Evolutionary conservation across 1,284 basidiomycete genomes (phyloP), one percentile per base, ranked within the genome.

Genomic region (Acaromyces ingoldii): DNA sequence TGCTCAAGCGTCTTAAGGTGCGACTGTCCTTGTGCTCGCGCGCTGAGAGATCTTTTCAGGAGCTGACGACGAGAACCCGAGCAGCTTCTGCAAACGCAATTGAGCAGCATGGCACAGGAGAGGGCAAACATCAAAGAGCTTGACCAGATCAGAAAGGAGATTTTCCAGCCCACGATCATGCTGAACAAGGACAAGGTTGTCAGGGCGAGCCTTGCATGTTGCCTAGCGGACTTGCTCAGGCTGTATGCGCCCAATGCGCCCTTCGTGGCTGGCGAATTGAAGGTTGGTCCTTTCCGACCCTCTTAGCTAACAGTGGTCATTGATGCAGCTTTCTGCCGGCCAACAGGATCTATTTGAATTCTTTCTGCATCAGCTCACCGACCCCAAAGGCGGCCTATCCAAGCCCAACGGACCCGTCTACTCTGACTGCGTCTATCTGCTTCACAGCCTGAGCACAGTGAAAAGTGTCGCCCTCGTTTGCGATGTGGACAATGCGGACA

Each of bases 191-290:
- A 97, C 78, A 83, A 84, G 41, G 91, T 90, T 19, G 89, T 98
- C 64, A 95, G 92, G 76, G 91, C 91, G 0, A 89, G 88, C 64
- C 84, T 88, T 4, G 91, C 91, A 0, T 95, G 91, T 77, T 97
- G 91, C 77, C 82, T 99, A 17, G 91, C 91, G 1, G 92, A 99
- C 76, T 80, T 97, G 55, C 83, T 99, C 45, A 80, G 91, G 31
- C 82, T 98, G 41, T 96, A 91, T 76, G 95, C 95, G 0, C 95
- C 95, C 1, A 90, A 97, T 72, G 93, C 95, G 26, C 95, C 95
- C 9, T 98, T 93, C 75, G 92, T 86, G 3, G 84, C 85, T 44
- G 78, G 81, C 42, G 89, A 97, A 75, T 83, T 97, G 34, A 76
- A 79, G 59, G 80, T 81, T 52, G 56, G 76, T 60, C n/a, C 19